Conservation (phyloP, 495 filamentous ascomycete species). For the Penicillium ochrochloron region DNA sequence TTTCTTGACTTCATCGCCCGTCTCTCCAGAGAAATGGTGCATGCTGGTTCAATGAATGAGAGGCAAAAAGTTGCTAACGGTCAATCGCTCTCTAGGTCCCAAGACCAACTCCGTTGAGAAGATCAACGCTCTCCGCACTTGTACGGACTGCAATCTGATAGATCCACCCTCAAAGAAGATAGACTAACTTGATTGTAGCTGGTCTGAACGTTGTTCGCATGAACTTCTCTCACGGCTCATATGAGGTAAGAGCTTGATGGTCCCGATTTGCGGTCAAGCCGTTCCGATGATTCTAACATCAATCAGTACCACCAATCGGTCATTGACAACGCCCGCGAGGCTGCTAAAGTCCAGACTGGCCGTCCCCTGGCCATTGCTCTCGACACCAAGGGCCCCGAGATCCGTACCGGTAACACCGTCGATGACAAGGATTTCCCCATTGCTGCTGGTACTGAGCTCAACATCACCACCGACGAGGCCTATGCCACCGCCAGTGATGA, state of each 20-base stretch:
- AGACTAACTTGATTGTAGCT: constrained; percentile 47
- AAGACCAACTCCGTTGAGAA: constrained; percentile 98
- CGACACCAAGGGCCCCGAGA: constrained; percentile 99
- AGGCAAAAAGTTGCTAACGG: constrained; percentile 24
- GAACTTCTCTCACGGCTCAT: constrained; percentile 98
- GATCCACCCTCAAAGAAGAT: neutral
- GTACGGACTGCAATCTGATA: constrained; percentile 38
- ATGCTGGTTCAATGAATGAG: neutral
- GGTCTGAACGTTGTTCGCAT: constrained; percentile 98
- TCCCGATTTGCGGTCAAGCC: neutral
- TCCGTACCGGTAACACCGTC: constrained; percentile 91
- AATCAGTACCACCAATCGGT: constrained; percentile 88
- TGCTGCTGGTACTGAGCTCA: constrained; percentile 76
- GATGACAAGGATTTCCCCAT: constrained; percentile 88
- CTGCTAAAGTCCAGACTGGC: constrained; percentile 73
- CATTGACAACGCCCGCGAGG: constrained; percentile 89
- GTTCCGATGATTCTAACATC: constrained; percentile 20
- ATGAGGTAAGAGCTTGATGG: constrained; percentile 63
- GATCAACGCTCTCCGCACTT: constrained; percentile 86
- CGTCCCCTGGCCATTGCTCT: constrained; percentile 95
- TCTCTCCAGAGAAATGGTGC: neutral
- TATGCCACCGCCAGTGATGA: constrained; percentile 83
- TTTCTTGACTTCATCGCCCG: neutral
- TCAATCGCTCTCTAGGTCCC: constrained; percentile 59
- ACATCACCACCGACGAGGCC: constrained; percentile 97